These are phyloP conservation scores for Nakazawaea pomicola DNA, from an alignment of 805 yeast genomes.

Conservation along the genomic window DNA sequence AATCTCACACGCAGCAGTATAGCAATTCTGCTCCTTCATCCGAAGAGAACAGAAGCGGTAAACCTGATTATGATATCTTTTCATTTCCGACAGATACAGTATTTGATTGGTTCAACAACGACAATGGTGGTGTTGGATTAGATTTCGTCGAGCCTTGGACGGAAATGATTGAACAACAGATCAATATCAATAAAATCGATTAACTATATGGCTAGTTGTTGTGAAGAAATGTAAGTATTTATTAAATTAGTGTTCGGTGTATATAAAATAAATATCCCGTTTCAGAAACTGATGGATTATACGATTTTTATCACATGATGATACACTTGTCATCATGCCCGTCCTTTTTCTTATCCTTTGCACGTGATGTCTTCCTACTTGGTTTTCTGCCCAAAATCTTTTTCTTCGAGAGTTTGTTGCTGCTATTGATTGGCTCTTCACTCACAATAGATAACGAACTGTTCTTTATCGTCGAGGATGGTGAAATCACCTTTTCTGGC, in stretches of 20 bases:
- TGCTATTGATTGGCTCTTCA: no score
- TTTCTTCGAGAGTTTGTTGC: background rate
- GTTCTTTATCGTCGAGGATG: background rate
- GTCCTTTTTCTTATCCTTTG: background rate
- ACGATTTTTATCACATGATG: background rate
- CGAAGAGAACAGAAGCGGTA: no score
- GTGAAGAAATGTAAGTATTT: no score
- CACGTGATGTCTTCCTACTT: no score
- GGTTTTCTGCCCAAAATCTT: background rate
- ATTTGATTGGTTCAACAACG: constrained; percentile 43
- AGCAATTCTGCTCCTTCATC: no score
- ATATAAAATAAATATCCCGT: background rate
- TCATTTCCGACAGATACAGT: constrained; percentile 31
- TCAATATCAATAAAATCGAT: constrained; percentile 17
- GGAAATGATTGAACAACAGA: constrained; percentile 69
- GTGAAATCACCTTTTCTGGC: background rate
- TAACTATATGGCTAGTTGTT: no score
- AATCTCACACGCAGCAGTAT: no score
- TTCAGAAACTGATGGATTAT: no score
- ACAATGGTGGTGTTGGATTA: constrained; percentile 42
- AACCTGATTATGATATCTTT: constrained; percentile 19
- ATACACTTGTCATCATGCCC: constrained; percentile 6
- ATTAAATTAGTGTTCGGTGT: background rate
- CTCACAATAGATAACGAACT: no score
- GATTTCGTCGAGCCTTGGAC: constrained; percentile 76